Conservation (phyloP, 768 basidiomycete species). For the Tremella mesenterica region DNA sequence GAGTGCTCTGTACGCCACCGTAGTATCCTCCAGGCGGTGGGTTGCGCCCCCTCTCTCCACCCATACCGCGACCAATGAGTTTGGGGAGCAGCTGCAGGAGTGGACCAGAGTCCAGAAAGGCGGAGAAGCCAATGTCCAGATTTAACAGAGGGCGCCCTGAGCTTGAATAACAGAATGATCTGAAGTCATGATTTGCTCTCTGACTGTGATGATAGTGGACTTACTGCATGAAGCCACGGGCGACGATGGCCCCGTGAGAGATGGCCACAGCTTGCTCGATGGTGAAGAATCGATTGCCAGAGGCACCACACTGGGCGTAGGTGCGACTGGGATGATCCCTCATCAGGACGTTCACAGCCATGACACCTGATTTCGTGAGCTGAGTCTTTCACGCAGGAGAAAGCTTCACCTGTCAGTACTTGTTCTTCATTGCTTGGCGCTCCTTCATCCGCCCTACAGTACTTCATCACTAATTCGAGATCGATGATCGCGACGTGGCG, state of each 20-base stretch:
- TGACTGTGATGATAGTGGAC: background rate
- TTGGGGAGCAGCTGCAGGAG: slow-evolving; percentile 36
- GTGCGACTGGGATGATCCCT: slow-evolving; percentile 32
- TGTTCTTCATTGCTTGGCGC: slow-evolving; percentile 22
- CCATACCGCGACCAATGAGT: slow-evolving; percentile 20
- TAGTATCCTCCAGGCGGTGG: slow-evolving; percentile 11
- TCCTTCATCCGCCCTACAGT: slow-evolving; percentile 23
- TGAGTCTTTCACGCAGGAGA: background rate
- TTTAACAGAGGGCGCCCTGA: slow-evolving; percentile 38
- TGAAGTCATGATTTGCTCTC: slow-evolving; percentile 5
- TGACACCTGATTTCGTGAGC: slow-evolving; percentile 19
- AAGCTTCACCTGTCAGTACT: slow-evolving; percentile 30
- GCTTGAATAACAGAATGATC: slow-evolving; percentile 41
- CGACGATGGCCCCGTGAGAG: slow-evolving; percentile 40
- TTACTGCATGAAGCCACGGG: slow-evolving; percentile 43
- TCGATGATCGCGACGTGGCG: slow-evolving; percentile 37
- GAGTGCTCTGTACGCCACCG: slow-evolving; percentile 7
- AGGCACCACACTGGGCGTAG: slow-evolving; percentile 38
- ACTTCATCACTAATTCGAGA: slow-evolving; percentile 33
- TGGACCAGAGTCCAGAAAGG: slow-evolving; percentile 40
- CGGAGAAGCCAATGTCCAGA: slow-evolving; percentile 42
- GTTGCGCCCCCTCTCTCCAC: slow-evolving; percentile 12
- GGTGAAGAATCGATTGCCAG: slow-evolving; percentile 42
- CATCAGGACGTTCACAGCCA: slow-evolving; percentile 44
- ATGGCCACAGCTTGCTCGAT: slow-evolving; percentile 31